These are phyloP conservation scores for Corinectria fuckeliana DNA, from an alignment of 2,329 filamentous ascomycete species.

Conservation along the genomic window DNA sequence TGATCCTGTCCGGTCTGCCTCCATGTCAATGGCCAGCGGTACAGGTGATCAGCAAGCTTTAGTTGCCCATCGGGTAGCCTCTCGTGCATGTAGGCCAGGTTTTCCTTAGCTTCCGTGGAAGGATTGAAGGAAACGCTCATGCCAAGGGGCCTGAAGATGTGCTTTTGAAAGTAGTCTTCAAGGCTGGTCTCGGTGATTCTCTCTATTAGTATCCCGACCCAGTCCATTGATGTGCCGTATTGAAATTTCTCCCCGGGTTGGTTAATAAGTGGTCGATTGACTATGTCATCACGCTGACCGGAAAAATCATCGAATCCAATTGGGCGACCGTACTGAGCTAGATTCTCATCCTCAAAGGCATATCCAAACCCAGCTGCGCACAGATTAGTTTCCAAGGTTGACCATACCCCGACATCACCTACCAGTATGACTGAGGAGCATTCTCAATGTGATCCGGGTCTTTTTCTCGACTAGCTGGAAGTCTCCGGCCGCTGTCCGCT, in stretches of 20 bases:
- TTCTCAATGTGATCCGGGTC: slow-evolving; percentile 1
- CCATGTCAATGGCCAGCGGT: neutral
- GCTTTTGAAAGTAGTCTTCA: slow-evolving; percentile 10
- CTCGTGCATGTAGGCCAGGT: slow-evolving; percentile 11
- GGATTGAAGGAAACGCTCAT: slow-evolving; percentile 4
- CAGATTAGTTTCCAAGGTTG: neutral
- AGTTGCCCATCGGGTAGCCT: neutral
- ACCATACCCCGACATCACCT: neutral
- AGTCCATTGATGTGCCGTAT: slow-evolving; percentile 20
- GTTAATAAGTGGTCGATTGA: slow-evolving; percentile 2
- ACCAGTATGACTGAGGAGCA: slow-evolving; percentile 15
- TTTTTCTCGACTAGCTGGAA: neutral
- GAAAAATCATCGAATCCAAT: slow-evolving; percentile 12
- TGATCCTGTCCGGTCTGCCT: neutral
- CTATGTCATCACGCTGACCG: neutral
- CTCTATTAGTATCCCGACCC: slow-evolving; percentile 19
- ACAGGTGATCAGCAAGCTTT: slow-evolving; percentile 1
- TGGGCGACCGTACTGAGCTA: slow-evolving; percentile 3
- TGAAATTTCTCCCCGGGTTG: slow-evolving; percentile 20
- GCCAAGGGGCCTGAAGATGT: slow-evolving; percentile 8
- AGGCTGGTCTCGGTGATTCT: neutral
- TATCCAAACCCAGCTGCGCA: slow-evolving; percentile 11
- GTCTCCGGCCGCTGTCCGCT: neutral
- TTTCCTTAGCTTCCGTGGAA: neutral
- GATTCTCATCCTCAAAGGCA: slow-evolving; percentile 8